Evolutionary conservation across 2,329 filamentous ascomycete species (phyloP), one percentile per base, ranked within the genome.

Genomic region (Xylaria hypoxylon): DNA sequence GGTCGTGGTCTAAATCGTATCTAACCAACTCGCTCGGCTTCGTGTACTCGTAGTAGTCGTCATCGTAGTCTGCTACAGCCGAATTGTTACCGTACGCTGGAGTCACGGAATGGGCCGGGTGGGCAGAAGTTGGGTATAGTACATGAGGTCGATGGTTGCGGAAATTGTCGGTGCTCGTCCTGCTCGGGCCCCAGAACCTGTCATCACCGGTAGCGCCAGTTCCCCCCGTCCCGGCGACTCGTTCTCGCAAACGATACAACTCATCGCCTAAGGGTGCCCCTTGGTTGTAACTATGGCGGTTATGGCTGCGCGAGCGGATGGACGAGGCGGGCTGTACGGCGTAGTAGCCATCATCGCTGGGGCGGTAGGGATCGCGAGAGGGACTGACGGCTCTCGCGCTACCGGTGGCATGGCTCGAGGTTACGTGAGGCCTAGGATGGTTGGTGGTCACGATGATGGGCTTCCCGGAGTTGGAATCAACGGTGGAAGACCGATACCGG

Each of bases 31-130:
- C 87, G 68, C 86, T 84, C 15, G 87, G 87, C 65, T 87, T 89
- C 8, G 88, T 90, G 72, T 90, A 90, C 71, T 88, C 86, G 71
- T 87, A 90, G 8, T 85, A 87, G 52, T 88, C 85, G 33, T 86
- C 85, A 13, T 85, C 86, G 68, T 87, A 88, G 68, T 86, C 84
- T 50, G 85, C 58, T 24, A 73, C 59, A 0, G 74, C 78, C 8
- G 80, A 77, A 63, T 79, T 77, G 15, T 79, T 79, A 65, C 17
- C 44, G 31, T 69, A 69, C 7, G 58, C 59, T 17, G 68, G 56
- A 26, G 63, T 40, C 13, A 58, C 28, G 35, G 59, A 53, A 56
- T 69, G 64, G 19, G 64, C 50, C 6, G 66, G 53, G 59, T 83
- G 51, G 82, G 82, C 1, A 81, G 76, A 10, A 79, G 77, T 67